These are phyloP conservation scores for Daldinia sp. DNA, from an alignment of 2,329 filamentous ascomycete species.

Conservation along the genomic window DNA sequence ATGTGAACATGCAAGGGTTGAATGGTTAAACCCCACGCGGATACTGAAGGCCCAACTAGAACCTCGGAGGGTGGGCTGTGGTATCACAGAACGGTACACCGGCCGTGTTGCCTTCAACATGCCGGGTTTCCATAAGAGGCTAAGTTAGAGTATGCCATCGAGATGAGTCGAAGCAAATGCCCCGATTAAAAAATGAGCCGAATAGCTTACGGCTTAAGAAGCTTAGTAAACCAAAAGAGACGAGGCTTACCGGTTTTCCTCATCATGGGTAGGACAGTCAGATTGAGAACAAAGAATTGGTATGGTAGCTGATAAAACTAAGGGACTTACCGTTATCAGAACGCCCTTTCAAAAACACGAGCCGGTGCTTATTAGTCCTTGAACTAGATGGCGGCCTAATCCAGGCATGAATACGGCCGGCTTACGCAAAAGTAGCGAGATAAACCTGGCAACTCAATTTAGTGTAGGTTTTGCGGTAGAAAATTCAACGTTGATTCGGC, in stretches of 20 bases:
- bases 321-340: conserved; percentile 38
- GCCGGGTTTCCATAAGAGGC: conserved; percentile 36
- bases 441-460: conserved; percentile 39
- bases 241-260: conserved; percentile 35
- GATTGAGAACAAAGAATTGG: conserved; percentile 25
- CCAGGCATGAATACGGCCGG: conserved; percentile 34
- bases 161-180: conserved; percentile 19
- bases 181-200: conserved; percentile 12
- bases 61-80: conserved; percentile 31
- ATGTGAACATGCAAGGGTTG: conserved; percentile 25
- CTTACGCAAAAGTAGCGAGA: conserved; percentile 40
- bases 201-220: conserved; percentile 28
- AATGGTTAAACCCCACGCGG: conserved; percentile 30
- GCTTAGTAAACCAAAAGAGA: conserved; percentile 10
- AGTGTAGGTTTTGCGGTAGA: conserved; percentile 33
- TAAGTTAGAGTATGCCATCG: conserved; percentile 27
- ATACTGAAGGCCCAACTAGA: conserved; percentile 37
- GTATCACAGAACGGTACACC: conserved; percentile 35
- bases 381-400: conserved; percentile 32
- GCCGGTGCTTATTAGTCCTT: conserved; percentile 39
- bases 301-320: conserved; percentile 38
- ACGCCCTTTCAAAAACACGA: conserved; percentile 41
- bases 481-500: conserved; percentile 42
- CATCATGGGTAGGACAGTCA: conserved; percentile 39
- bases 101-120: conserved; percentile 30